Evolutionary conservation across 352 stramenopile species (phyloP), one percentile per base, ranked within the genome.

Genomic region (Aphanomyces stellatus): DNA sequence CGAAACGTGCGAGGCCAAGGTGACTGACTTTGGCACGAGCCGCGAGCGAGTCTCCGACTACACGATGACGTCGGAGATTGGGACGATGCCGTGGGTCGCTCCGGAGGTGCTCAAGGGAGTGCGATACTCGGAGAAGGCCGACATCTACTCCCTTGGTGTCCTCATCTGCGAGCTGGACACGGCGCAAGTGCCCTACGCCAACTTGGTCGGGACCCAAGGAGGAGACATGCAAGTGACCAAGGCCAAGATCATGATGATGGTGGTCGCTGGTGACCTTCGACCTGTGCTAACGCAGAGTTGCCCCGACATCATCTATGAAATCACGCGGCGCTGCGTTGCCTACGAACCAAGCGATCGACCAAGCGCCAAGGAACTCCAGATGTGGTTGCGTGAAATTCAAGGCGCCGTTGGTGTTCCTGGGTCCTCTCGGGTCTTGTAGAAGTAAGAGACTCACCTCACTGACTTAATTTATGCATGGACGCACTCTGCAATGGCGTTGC

Each of bases 1-100:
- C 34, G 73, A 67, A 4, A 27, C 72, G 1, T 74, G 88, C 5
- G 71, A 88, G 15, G 76, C 89, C 37, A 82, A 85, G 41, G 62
- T 95, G 31, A 89, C 81, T 34, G 85, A 96, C 74, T 95, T 96
- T 75, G 88, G 85, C 59, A 69, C 93, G 74, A 81, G 71, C 61
- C 62, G 71, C 43, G 24, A 51, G 11, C 19, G 33, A 6, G 53
- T 65, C 72, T 8, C 41, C 22, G 46, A 63, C 24, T 59, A 72
- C 19, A 71, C 37, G 40, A 70, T 75, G 53, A 82, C 72, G 24
- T 80, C 83, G 2, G 84, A 86, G 30, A 85, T 90, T 24, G 87
- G 87, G 2, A 95, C 85, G 19, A 76, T 78, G 2, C 83, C 87
- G 48, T 95, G 89, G 74, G 87, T 84, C 11, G 84, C 87, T 0